A percentile compares a stretch with the other conserved stretches of the same genome.
These are phyloP conservation scores for Sporothrix schenckii DNA, from an alignment of 2,329 filamentous ascomycete species.

Conservation along the genomic window DNA sequence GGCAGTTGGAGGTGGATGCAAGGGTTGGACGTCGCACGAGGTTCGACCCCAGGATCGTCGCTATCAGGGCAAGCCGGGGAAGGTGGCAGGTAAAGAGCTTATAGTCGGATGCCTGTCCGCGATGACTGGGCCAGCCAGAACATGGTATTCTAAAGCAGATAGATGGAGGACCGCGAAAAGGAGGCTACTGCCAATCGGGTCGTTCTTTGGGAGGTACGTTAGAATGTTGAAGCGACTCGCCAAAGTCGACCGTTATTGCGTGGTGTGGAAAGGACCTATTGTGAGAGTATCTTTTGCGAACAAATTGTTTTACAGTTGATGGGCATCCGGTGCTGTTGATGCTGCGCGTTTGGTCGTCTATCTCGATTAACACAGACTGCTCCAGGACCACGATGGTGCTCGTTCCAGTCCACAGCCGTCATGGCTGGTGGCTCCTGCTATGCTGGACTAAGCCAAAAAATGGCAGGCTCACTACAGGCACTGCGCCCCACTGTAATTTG, in stretches of 20 bases:
- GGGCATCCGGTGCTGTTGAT: neutral
- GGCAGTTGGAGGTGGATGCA: neutral
- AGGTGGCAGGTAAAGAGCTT: neutral
- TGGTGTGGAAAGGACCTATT: neutral
- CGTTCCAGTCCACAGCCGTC: neutral
- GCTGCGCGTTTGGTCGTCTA: slow-evolving; percentile 1
- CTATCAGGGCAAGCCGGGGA: too few relatives aligned
- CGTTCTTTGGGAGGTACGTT: neutral
- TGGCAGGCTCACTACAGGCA: neutral
- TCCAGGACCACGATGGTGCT: neutral
- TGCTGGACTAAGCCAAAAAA: neutral
- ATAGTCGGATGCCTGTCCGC: neutral
- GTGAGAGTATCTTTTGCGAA: neutral
- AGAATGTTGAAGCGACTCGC: neutral
- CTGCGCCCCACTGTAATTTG: neutral
- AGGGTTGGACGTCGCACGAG: neutral
- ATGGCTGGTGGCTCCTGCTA: slow-evolving; percentile 7
- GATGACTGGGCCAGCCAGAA: slow-evolving; percentile 11
- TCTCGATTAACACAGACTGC: slow-evolving; percentile 18
- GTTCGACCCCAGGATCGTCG: too few relatives aligned
- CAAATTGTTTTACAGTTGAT: neutral
- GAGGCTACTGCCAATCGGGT: neutral
- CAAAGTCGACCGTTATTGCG: neutral
- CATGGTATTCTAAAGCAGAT: slow-evolving; percentile 5
- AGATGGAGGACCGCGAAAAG: neutral